Evolutionary conservation across 1,284 basidiomycete genomes (phyloP).

Genomic region (Xanthoconium separans): DNA sequence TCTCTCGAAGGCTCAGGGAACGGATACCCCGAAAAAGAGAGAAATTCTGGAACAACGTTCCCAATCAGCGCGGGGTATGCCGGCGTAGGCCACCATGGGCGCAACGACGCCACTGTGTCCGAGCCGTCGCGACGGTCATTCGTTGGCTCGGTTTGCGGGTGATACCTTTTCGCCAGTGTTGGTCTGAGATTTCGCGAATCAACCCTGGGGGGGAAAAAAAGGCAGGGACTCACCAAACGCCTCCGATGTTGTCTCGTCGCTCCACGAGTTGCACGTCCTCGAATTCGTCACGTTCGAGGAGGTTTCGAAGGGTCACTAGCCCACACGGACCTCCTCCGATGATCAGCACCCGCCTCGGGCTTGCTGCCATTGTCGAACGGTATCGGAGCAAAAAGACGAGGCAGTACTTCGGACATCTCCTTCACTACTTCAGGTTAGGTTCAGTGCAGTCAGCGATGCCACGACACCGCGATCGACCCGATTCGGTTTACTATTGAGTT

Average conservation of each 20-base stretch:
- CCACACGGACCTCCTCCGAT: constrained; percentile 47
- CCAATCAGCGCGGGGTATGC: constrained; percentile 47
- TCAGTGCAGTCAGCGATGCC: not conserved
- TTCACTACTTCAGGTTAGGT: not conserved
- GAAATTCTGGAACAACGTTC: constrained; percentile 47
- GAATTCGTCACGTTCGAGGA: constrained; percentile 38
- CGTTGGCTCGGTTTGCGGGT: not conserved
- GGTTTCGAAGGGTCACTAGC: constrained; percentile 44
- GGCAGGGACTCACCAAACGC: constrained; percentile 45
- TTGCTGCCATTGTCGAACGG: constrained; percentile 5
- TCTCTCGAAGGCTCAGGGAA: constrained; percentile 34
- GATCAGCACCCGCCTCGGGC: constrained; percentile 36
- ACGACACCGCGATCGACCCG: not conserved
- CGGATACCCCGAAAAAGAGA: constrained; percentile 40
- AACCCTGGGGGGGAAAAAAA: too few species aligned
- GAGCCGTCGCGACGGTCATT: not conserved
- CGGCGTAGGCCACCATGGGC: constrained; percentile 40
- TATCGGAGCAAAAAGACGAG: not conserved
- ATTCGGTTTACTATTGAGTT: not conserved
- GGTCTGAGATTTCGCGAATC: not conserved
- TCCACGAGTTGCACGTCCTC: constrained; percentile 43
- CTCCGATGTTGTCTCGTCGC: constrained; percentile 44
- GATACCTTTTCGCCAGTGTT: constrained; percentile 14
- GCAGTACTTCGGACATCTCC: not conserved
- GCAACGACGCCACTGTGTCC: not conserved